Evolutionary conservation across 1,139 yeast genomes (phyloP).

Genomic region (Pneumocystis murina): DNA sequence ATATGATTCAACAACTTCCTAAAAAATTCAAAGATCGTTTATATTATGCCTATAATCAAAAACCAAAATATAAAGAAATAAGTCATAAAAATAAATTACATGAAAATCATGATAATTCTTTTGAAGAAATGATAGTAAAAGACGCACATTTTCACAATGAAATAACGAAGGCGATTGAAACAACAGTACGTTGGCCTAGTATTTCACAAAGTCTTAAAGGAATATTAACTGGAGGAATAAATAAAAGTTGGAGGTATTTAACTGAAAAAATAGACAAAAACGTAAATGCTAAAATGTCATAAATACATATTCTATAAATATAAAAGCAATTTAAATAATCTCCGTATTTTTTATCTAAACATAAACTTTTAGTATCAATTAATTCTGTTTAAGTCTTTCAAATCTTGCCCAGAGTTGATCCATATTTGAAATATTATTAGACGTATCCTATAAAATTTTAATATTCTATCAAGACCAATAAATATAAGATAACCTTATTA

Average conservation of each 20-base stretch:
- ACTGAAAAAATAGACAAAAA: constrained; percentile 43
- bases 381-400: constrained; percentile 8
- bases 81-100: constrained; percentile 9
- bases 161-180: constrained; percentile 34
- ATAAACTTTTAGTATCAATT: not conserved
- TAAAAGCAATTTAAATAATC: not conserved
- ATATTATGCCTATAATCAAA: constrained; percentile 25
- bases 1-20: constrained; percentile 35
- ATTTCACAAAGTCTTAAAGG: constrained; percentile 70
- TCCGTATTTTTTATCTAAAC: not conserved
- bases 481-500: constrained; percentile 24
- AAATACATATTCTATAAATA: not conserved
- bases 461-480: constrained; percentile 29
- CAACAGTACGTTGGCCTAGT: constrained; percentile 57
- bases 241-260: constrained; percentile 60
- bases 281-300: constrained; percentile 5
- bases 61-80: constrained; percentile 20
- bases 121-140: constrained; percentile 28
- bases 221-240: constrained; percentile 67
- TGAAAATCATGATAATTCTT: constrained; percentile 18
- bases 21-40: constrained; percentile 35
- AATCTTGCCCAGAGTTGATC: constrained; percentile 6
- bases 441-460: constrained; percentile 20
- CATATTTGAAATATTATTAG: not conserved
- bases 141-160: constrained; percentile 29